Evolutionary conservation across 768 basidiomycete genomes (phyloP).

Genomic region (Leucocoprinus sp.): DNA sequence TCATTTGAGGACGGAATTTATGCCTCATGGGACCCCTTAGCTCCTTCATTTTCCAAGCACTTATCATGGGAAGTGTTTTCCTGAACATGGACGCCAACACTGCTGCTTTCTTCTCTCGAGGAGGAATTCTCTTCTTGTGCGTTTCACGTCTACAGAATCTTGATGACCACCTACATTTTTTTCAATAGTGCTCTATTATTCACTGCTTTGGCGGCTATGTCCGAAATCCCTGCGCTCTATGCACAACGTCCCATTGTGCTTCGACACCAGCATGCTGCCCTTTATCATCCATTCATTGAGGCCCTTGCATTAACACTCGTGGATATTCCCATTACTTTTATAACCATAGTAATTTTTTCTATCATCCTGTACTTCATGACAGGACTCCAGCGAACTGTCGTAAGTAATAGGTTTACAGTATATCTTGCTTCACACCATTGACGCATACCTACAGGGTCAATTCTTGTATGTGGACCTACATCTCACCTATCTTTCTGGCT

Average conservation of each 20-base stretch:
- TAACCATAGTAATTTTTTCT: constrained; percentile 34
- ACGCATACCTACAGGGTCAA: not conserved
- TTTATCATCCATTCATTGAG: constrained; percentile 36
- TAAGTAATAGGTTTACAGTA: not conserved
- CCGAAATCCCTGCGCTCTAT: constrained; percentile 57
- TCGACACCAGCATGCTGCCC: constrained; percentile 48
- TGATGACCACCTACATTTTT: too few relatives aligned
- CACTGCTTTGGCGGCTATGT: constrained; percentile 48
- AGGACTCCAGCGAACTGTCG: constrained; percentile 42
- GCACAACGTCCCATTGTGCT: constrained; percentile 52
- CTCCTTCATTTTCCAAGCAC: constrained; percentile 41
- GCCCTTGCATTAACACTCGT: constrained; percentile 51
- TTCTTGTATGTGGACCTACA: constrained; percentile 2
- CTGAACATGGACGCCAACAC: constrained; percentile 46
- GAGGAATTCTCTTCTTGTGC: constrained; percentile 71
- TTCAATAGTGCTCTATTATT: constrained; percentile 55
- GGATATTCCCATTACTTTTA: constrained; percentile 47
- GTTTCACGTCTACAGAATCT: too few relatives aligned
- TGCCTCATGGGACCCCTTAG: constrained; percentile 20
- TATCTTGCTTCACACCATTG: not conserved
- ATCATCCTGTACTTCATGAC: constrained; percentile 57
- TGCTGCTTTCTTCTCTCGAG: constrained; percentile 63
- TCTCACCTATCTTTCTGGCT: constrained; percentile 2
- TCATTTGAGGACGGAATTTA: not conserved
- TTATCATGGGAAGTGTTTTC: constrained; percentile 61